A percentile compares a stretch with the other conserved stretches of the same genome.
phyloP scores from a whole-genome alignment of 345 rosid species.

The Pugionium dolabratum region DNA sequence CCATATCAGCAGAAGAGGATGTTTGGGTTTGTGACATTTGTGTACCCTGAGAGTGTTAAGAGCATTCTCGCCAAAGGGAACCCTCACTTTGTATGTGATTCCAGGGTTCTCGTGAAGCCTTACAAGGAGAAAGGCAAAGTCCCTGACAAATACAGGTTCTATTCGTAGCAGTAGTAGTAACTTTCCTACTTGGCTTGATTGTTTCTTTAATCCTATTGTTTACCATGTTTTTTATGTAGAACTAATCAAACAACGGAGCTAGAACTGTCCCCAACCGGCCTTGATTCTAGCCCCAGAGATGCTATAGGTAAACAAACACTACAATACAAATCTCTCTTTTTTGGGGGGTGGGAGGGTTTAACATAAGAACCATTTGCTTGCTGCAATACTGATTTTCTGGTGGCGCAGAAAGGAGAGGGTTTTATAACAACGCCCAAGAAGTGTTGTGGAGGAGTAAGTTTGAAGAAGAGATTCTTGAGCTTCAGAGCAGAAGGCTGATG shows the following conservation, averaged over 20 bases:
- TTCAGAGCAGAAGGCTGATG: constrained; percentile 78
- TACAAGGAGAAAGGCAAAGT: constrained; percentile 97
- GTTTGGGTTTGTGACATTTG: constrained; percentile 92
- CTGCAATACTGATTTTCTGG: constrained; percentile 7
- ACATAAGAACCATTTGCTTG: neutral
- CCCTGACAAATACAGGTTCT: constrained; percentile 77
- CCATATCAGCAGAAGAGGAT: constrained; percentile 96
- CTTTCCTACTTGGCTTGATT: constrained; percentile 12
- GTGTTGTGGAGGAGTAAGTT: constrained; percentile 50
- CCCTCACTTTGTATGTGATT: constrained; percentile 92
- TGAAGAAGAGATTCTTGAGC: constrained; percentile 77
- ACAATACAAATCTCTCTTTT: constrained; percentile 40
- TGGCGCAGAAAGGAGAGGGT: constrained; percentile 62
- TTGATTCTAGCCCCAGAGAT: constrained; percentile 68
- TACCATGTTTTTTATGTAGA: constrained; percentile 13
- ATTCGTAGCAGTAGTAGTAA: neutral
- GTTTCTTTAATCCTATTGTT: constrained; percentile 15
- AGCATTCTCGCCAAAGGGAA: constrained; percentile 85
- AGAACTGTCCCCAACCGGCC: constrained; percentile 62
- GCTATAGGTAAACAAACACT: constrained; percentile 41
- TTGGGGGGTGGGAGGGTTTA: neutral
- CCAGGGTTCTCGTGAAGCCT: constrained; percentile 89
- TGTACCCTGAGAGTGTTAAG: constrained; percentile 89
- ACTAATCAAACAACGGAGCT: constrained; percentile 36
- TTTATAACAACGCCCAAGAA: constrained; percentile 56